phyloP scores from a whole-genome alignment of 2,329 filamentous ascomycete species.

The Penicillium sp. region DNA sequence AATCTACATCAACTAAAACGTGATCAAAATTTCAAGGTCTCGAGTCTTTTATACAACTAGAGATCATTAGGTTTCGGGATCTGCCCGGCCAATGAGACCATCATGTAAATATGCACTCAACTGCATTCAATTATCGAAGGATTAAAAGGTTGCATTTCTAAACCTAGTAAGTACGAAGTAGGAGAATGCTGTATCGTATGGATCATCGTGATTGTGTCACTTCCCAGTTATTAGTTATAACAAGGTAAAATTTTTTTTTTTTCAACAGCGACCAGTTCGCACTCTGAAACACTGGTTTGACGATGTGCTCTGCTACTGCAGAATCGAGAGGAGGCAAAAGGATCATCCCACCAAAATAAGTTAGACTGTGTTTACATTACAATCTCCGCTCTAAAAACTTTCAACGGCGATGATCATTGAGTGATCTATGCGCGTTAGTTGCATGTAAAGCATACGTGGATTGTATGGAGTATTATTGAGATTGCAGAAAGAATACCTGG shows the following conservation, averaged over 20 bases:
- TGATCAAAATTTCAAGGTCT: not conserved
- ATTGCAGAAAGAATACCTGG: not conserved
- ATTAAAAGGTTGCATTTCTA: not conserved
- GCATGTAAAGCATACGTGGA: not conserved
- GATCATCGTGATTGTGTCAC: not conserved
- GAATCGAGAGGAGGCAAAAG: not conserved
- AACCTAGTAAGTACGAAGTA: not conserved
- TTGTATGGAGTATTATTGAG: not conserved
- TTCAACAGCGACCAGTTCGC: not conserved
- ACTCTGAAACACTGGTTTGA: not conserved
- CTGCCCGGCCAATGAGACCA: conserved; percentile 1
- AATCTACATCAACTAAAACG: not conserved
- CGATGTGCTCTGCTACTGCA: not conserved
- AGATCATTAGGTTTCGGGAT: not conserved
- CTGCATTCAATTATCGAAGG: not conserved
- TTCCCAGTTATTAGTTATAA: no score
- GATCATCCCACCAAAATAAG: not conserved
- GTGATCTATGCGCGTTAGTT: not conserved
- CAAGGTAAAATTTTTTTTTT: not conserved
- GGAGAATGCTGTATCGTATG: not conserved
- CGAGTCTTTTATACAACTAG: not conserved
- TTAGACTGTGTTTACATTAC: not conserved
- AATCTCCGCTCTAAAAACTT: conserved; percentile 9
- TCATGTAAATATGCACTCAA: not conserved
- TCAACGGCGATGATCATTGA: conserved; percentile 18